phyloP scores from a whole-genome alignment of 148 eudicot species.

The Camellia granthamiana region DNA sequence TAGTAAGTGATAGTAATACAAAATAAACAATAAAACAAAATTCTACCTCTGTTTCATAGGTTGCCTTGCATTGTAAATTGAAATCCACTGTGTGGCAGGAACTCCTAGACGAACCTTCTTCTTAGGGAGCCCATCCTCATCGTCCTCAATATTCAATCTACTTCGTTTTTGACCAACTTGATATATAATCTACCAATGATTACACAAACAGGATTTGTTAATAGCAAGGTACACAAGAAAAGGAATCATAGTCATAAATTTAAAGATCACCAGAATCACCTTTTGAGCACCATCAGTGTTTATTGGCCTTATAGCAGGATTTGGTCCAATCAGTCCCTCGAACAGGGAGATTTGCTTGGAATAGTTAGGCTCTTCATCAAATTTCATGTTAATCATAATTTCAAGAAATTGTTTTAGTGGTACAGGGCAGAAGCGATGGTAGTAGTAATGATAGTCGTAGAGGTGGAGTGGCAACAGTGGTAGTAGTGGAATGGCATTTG shows the following conservation, averaged over 20 bases:
- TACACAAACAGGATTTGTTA: not conserved
- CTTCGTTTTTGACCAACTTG: constrained; percentile 87
- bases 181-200: constrained; percentile 37
- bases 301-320: constrained; percentile 72
- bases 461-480: too few species aligned
- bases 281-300: constrained; percentile 90
- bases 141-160: constrained; percentile 58
- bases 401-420: constrained; percentile 74
- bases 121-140: constrained; percentile 65
- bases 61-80: constrained; percentile 71
- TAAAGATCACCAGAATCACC: constrained; percentile 31
- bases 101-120: constrained; percentile 74
- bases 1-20: not conserved
- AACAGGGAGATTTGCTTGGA: constrained; percentile 72
- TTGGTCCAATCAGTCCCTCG: constrained; percentile 66
- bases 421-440: constrained; percentile 67
- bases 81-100: constrained; percentile 87
- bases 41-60: constrained; percentile 88
- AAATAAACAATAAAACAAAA: not conserved
- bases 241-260: not conserved
- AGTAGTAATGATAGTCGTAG: too few species aligned
- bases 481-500: too few species aligned
- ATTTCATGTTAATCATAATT: constrained; percentile 73
- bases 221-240: not conserved
- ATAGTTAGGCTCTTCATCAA: constrained; percentile 89